Base-by-base conservation (phyloP, 352 stramenopile species). In the Phytopythium montanum region DNA sequence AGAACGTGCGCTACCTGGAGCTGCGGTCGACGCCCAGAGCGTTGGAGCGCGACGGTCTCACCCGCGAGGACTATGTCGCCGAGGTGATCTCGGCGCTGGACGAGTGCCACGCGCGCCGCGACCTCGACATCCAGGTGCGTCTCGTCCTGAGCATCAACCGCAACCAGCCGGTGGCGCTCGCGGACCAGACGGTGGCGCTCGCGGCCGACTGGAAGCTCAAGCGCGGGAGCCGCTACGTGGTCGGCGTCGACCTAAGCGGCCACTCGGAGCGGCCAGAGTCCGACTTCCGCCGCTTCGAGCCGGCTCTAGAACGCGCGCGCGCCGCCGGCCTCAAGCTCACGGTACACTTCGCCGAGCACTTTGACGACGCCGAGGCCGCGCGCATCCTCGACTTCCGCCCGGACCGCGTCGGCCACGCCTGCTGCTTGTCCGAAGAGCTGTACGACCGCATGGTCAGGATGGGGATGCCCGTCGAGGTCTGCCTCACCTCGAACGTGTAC, bases 401-500 rank as follows among this genome's bases (percentile, higher is more conserved):
- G 4, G 90, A 98, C 68, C 88, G 95, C 58, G 62, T 98, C 48
- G 95, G 95, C 31, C 95, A 98, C 61, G 91, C 91, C 19, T 87
- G 96, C 33, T 89, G 89, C 36, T 61, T 98, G 18, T 76, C 89
- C 5, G 68, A 92, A 33, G 60, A 61, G 16, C 74, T 93, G 14
- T 90, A 94, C 68, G 26, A 81, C 44, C 75, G 80, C 56, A 82
- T 98, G 65, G 60, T 87, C 25, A 33, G 51, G 23, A 57, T 78
- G 18, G 73, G 72, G 21, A 96, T 98, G 57, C 92, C 93, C 7
- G 86, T 98, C 46, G 95, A 98, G 72, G 73, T 92, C 7, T 98
- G 95, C 69, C 79, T 97, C 23, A 98, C 92, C 8, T 98, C 89
- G 19, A 98, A 98, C 70, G 82, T 96, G 28, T 87, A 97, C 73